Conservation (phyloP, 2,329 filamentous ascomycete genomes). For the Fusarium citri region DNA sequence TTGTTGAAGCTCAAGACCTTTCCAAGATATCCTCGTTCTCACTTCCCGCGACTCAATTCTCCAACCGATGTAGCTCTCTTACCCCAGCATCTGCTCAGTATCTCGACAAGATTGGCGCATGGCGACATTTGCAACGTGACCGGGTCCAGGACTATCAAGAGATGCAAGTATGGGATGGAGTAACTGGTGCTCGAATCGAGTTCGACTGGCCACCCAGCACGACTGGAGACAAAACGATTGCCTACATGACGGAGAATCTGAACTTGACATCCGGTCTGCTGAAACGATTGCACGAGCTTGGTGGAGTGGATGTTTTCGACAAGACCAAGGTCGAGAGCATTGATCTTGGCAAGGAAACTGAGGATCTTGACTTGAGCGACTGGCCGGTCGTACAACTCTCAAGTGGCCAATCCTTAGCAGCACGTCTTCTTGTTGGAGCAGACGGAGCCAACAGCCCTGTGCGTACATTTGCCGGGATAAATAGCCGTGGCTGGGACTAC, state of each 20-base stretch:
- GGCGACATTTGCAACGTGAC: slow-evolving; percentile 77
- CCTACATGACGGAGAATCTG: slow-evolving; percentile 96
- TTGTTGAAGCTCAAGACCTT: slow-evolving; percentile 91
- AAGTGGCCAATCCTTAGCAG: slow-evolving; percentile 75
- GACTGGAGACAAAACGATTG: slow-evolving; percentile 73
- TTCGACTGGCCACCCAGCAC: slow-evolving; percentile 77
- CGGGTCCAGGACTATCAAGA: slow-evolving; percentile 90
- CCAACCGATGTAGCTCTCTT: slow-evolving; percentile 94
- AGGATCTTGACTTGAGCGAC: slow-evolving; percentile 79
- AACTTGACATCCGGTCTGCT: slow-evolving; percentile 87
- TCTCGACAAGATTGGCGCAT: slow-evolving; percentile 84
- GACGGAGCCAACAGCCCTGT: slow-evolving; percentile 97
- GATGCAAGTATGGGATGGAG: slow-evolving; percentile 99
- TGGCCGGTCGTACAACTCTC: slow-evolving; percentile 88
- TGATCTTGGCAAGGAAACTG: slow-evolving; percentile 74
- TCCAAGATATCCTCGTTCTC: slow-evolving; percentile 74
- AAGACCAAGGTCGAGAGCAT: slow-evolving; percentile 85
- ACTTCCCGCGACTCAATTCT: slow-evolving; percentile 76
- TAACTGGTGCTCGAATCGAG: slow-evolving; percentile 86
- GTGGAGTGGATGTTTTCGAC: slow-evolving; percentile 77
- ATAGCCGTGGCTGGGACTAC: slow-evolving; percentile 93
- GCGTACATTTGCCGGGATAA: slow-evolving; percentile 86
- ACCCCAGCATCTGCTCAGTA: slow-evolving; percentile 90
- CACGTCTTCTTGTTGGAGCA: slow-evolving; percentile 88
- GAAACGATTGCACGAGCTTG: slow-evolving; percentile 75